Conservation (phyloP, 2,329 filamentous ascomycete species). For the Nothophoma quercina region DNA sequence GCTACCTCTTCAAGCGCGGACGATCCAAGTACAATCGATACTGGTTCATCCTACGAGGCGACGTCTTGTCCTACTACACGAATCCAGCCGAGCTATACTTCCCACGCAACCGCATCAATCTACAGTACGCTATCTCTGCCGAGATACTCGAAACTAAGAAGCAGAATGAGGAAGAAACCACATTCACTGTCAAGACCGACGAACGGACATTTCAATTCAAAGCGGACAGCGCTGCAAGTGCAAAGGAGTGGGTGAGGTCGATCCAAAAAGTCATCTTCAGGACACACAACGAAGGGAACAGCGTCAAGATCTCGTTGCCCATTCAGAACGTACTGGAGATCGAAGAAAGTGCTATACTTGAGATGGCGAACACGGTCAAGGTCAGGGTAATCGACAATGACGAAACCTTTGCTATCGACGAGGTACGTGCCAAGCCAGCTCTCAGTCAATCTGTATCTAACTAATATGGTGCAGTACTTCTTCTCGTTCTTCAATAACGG, state of each 20-base stretch:
- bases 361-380: constrained; percentile 93
- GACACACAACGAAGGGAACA: constrained; percentile 94
- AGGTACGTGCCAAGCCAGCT: constrained; percentile 64
- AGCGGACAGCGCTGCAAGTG: constrained; percentile 85
- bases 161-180: constrained; percentile 72
- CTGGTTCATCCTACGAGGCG: constrained; percentile 92
- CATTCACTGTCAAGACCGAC: constrained; percentile 83
- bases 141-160: constrained; percentile 73
- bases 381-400: constrained; percentile 91
- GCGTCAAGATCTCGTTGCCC: constrained; percentile 92
- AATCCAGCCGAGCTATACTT: constrained; percentile 89
- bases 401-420: constrained; percentile 93
- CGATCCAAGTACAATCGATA: constrained; percentile 89
- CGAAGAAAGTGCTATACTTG: constrained; percentile 88
- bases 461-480: constrained; percentile 71
- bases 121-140: constrained; percentile 91
- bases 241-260: constrained; percentile 95
- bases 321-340: constrained; percentile 90
- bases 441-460: background rate
- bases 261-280: constrained; percentile 94
- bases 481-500: constrained; percentile 94
- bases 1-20: constrained; percentile 86
- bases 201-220: constrained; percentile 85
- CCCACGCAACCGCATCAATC: constrained; percentile 87
- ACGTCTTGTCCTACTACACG: constrained; percentile 88